Evolutionary conservation across 139 green algal species (phyloP), one percentile per base, ranked within the genome.

Genomic region (Chlamydomonas incerta): DNA sequence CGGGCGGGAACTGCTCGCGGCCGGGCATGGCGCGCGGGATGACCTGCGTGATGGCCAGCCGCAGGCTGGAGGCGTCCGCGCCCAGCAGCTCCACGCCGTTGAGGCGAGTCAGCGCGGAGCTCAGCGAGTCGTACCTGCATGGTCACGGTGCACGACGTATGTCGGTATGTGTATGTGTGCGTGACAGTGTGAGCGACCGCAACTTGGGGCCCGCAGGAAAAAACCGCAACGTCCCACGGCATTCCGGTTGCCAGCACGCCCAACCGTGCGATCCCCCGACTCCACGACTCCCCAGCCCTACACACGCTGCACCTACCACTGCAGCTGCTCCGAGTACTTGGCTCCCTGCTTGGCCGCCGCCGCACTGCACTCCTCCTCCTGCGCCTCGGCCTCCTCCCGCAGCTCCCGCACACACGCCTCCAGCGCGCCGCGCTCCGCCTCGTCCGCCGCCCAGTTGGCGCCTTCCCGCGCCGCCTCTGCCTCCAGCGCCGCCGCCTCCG

Each of bases 21-120:
- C 63, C 50, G 29, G 66, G 47, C 79, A 85, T 85, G 66, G n/a
- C 66, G 47, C 79, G 65, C 14, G 79, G 79, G 31, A 85, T 85
- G 31, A 47, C 37, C 66, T 85, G 79, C 23, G 65, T 85, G 46
- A 85, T 55, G 46, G 50, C 75, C 5, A 85, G 58, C 9, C 37
- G 47, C 47, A 85, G 24, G 28, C 3, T 3, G 66, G 26, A 31
- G 13, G 3, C 21, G 31, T 55, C 79, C 3, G 41, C 47, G 24
- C 23, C 31, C 11, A 33, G 21, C 11, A 85, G 5, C 63, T 85
- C 79, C 31, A 75, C 66, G 31, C 66, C 79, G 23, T 47, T 76
- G 8, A 85, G 18, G 21, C 66, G 79, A 8, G 47, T 69, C 47
- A 85, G 4, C 26, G 66, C 50, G 17, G 66, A 34, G 20, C 31